These are phyloP conservation scores for Gypsophila paniculata DNA, from an alignment of 179 eudicot genomes.

Conservation along the genomic window DNA sequence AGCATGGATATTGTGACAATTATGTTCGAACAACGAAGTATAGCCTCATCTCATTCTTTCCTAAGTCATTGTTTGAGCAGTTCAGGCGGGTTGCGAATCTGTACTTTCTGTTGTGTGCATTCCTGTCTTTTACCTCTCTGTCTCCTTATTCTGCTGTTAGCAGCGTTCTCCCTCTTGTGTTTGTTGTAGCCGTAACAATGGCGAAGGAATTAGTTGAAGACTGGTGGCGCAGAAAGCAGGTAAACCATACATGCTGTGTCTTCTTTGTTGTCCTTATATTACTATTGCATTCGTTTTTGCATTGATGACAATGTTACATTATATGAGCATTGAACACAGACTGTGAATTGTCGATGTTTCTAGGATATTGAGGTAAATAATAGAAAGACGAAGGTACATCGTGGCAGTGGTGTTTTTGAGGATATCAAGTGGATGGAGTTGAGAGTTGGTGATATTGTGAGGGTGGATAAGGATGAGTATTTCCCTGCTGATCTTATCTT, in stretches of 20 bases:
- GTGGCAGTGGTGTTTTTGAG: slow-evolving; percentile 49
- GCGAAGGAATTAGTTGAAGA: slow-evolving; percentile 74
- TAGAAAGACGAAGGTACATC: slow-evolving; percentile 59
- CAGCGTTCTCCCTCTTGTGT: slow-evolving; percentile 53
- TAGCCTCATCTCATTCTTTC: slow-evolving; percentile 51
- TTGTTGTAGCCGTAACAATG: slow-evolving; percentile 65
- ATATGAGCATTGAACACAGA: neutral
- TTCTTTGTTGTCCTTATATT: neutral
- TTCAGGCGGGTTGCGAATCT: slow-evolving; percentile 80
- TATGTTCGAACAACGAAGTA: slow-evolving; percentile 72
- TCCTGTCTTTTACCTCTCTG: slow-evolving; percentile 57
- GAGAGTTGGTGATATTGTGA: slow-evolving; percentile 73
- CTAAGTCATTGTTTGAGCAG: slow-evolving; percentile 73
- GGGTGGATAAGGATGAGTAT: slow-evolving; percentile 67
- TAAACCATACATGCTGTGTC: slow-evolving; percentile 4
- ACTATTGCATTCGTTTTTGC: neutral
- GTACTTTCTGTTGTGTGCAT: slow-evolving; percentile 55
- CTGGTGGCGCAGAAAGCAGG: slow-evolving; percentile 58
- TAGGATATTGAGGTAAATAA: slow-evolving; percentile 76
- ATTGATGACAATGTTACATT: neutral
- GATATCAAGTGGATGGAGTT: slow-evolving; percentile 55
- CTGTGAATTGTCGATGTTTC: neutral
- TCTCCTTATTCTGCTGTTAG: slow-evolving; percentile 67
- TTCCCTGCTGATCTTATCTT: slow-evolving; percentile 76
- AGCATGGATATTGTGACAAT: slow-evolving; percentile 40